These are phyloP conservation scores for Peronospora farinosa DNA, from an alignment of 352 stramenopile genomes.

Conservation along the genomic window DNA sequence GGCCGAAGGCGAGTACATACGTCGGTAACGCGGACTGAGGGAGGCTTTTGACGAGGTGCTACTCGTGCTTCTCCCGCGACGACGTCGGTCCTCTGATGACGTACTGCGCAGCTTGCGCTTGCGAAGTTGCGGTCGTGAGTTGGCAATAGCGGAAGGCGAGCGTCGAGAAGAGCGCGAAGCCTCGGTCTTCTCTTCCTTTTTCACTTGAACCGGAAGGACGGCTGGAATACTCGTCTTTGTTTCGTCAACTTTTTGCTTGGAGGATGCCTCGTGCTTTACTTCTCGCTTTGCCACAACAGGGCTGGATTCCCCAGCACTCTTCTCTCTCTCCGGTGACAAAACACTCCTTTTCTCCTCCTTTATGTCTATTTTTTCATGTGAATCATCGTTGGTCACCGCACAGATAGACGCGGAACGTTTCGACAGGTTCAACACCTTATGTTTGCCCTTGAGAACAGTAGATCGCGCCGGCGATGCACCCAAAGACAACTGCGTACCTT, in stretches of 20 bases:
- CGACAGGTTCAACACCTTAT: slow-evolving; percentile 29
- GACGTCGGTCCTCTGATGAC: slow-evolving; percentile 14
- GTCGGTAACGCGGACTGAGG: slow-evolving; percentile 20
- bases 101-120: slow-evolving; percentile 24
- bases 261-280: slow-evolving; percentile 4
- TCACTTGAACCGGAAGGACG: slow-evolving; percentile 9
- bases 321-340: background rate
- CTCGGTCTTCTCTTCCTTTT: slow-evolving; percentile 10
- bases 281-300: slow-evolving; percentile 5
- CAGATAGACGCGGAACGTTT: slow-evolving; percentile 13
- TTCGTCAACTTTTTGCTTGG: slow-evolving; percentile 6
- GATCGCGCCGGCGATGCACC: slow-evolving; percentile 11
- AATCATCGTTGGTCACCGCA: slow-evolving; percentile 15
- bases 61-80: slow-evolving; percentile 25
- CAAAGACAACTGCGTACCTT: slow-evolving; percentile 7
- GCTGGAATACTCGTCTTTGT: slow-evolving; percentile 6
- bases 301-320: slow-evolving; percentile 1
- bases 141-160: slow-evolving; percentile 3
- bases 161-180: slow-evolving; percentile 4
- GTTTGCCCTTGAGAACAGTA: slow-evolving; percentile 28
- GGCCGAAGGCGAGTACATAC: slow-evolving; percentile 17
- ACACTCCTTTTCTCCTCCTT: slow-evolving; percentile 6
- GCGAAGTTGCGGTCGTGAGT: slow-evolving; percentile 5
- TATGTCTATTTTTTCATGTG: background rate
- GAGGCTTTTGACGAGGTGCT: slow-evolving; percentile 8